phyloP scores from a whole-genome alignment of 2,329 filamentous ascomycete species.

The Xylariaceae sp. region DNA sequence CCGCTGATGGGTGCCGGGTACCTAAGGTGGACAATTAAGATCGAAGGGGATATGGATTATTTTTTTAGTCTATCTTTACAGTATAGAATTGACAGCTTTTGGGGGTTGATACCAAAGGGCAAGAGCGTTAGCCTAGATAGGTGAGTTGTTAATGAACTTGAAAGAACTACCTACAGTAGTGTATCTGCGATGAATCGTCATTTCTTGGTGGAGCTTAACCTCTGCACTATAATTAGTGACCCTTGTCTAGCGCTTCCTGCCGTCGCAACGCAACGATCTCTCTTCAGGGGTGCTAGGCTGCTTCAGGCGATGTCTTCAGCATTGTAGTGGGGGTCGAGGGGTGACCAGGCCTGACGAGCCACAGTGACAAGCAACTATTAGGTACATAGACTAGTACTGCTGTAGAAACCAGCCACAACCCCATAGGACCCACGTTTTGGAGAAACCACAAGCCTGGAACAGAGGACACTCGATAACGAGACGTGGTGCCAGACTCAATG shows the following conservation, averaged over 20 bases:
- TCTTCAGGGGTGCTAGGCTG: too few relatives aligned
- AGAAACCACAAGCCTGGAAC: slow-evolving; percentile 3
- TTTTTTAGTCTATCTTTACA: not conserved
- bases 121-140: too few relatives aligned
- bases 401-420: slow-evolving; percentile 15
- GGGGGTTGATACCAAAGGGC: too few relatives aligned
- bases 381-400: too few relatives aligned
- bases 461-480: not conserved
- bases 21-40: not conserved
- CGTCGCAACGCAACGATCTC: too few relatives aligned
- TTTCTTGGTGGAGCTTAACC: slow-evolving; percentile 8
- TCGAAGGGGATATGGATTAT: too few relatives aligned
- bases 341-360: slow-evolving; percentile 1
- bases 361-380: slow-evolving; percentile 9
- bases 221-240: too few relatives aligned
- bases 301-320: too few relatives aligned
- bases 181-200: slow-evolving; percentile 11
- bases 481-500: not conserved
- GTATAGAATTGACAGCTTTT: not conserved
- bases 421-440: slow-evolving; percentile 24
- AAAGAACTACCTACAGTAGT: not conserved
- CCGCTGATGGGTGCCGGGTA: too few relatives aligned
- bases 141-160: too few relatives aligned
- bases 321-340: too few relatives aligned
- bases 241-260: slow-evolving; percentile 10